Conservation (phyloP, 805 yeast genomes). For the Candida argentea region DNA sequence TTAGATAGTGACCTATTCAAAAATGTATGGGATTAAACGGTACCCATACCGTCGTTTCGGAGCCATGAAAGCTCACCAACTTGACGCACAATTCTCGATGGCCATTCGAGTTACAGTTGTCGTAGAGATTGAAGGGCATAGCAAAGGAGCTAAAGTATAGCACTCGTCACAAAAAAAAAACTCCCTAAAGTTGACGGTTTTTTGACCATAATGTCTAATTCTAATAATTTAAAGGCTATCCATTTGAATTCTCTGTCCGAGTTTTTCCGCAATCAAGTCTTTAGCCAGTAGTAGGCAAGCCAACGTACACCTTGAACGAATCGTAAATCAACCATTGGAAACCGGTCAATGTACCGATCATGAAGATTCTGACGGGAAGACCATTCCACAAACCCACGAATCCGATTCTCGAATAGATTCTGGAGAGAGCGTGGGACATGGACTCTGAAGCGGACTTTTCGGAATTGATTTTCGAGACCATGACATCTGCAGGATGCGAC, state of each 20-base stretch:
- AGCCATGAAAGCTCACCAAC: conserved; percentile 32
- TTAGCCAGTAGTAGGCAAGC: conserved; percentile 95
- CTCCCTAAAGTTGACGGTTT: too few relatives aligned
- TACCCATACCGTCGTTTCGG: background rate
- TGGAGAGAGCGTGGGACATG: conserved; percentile 51
- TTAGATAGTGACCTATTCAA: conserved; percentile 59
- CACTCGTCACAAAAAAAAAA: too few relatives aligned
- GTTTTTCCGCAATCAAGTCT: too few relatives aligned
- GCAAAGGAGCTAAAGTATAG: too few relatives aligned
- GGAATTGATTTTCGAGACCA: conserved; percentile 88
- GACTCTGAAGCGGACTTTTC: conserved; percentile 59
- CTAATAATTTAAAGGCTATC: too few relatives aligned
- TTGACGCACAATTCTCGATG: too few relatives aligned
- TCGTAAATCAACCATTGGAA: conserved; percentile 96
- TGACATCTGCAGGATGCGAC: conserved; percentile 98
- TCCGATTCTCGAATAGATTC: conserved; percentile 79
- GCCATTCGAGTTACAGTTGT: too few relatives aligned
- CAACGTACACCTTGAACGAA: conserved; percentile 88
- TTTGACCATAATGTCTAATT: too few relatives aligned
- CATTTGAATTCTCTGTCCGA: too few relatives aligned
- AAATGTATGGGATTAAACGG: conserved; percentile 49
- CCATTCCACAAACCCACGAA: conserved; percentile 94
- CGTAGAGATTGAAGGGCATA: too few relatives aligned
- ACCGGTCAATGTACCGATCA: conserved; percentile 97
- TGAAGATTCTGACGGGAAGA: conserved; percentile 82